Evolutionary conservation across 306 rosid genomes (phyloP).

Genomic region (Prunus mongolica): DNA sequence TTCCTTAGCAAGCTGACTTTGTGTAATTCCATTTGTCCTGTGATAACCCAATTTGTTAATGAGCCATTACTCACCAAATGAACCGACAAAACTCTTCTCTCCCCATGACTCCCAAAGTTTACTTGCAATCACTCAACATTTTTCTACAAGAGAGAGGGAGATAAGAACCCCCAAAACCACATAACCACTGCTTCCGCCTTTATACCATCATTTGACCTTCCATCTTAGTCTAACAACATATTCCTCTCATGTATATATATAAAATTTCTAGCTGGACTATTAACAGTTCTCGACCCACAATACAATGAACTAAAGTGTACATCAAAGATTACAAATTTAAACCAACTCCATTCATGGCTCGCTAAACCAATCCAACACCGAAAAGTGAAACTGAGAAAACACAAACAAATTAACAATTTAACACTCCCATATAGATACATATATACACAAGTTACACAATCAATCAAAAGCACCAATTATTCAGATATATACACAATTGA

Average conservation of each 20-base stretch:
- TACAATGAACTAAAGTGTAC: background rate
- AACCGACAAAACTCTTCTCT: background rate
- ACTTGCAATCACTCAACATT: background rate
- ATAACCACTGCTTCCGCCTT: background rate
- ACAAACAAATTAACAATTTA: background rate
- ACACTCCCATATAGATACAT: background rate
- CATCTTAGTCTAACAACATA: background rate
- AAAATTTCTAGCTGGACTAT: background rate
- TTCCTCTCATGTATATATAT: background rate
- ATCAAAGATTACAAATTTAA: background rate
- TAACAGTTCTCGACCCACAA: background rate
- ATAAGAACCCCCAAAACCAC: background rate
- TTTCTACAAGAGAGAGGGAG: background rate
- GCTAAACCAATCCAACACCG: background rate
- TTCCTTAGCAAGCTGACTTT: slow-evolving; percentile 62
- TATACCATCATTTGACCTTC: background rate
- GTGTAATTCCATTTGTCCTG: slow-evolving; percentile 69
- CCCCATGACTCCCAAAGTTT: background rate
- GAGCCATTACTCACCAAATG: slow-evolving; percentile 16
- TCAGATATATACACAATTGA: background rate
- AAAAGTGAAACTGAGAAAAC: background rate
- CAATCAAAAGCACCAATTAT: background rate
- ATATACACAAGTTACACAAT: background rate
- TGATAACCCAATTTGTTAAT: slow-evolving; percentile 11
- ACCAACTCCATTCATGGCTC: background rate